phyloP scores from a whole-genome alignment of 2,329 filamentous ascomycete genomes.

The Elsinoe arachidis region DNA sequence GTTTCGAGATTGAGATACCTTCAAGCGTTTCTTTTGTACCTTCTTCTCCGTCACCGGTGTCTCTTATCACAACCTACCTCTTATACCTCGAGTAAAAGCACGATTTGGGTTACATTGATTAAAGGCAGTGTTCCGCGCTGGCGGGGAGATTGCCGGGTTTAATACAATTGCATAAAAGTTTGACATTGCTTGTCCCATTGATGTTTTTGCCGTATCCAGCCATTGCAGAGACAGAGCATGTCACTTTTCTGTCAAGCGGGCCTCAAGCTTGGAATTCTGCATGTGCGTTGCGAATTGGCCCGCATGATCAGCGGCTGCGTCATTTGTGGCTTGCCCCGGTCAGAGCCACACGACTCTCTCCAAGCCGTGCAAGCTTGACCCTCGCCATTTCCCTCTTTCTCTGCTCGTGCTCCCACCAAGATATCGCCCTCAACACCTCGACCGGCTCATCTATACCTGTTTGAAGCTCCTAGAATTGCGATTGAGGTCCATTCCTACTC shows the following conservation, averaged over 20 bases:
- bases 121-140: conserved; percentile 11
- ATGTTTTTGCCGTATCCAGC: not conserved
- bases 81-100: conserved; percentile 16
- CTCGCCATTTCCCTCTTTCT: conserved; percentile 7
- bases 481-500: not conserved
- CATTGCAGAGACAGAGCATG: not conserved
- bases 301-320: conserved; percentile 9
- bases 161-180: conserved; percentile 5
- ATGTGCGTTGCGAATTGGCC: not conserved
- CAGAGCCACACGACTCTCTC: not conserved
- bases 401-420: not conserved
- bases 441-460: not conserved
- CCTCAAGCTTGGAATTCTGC: not conserved
- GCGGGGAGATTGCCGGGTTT: conserved; percentile 7
- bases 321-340: conserved; percentile 7
- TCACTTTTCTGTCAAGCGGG: too few species aligned
- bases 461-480: not conserved
- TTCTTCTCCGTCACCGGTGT: conserved; percentile 10
- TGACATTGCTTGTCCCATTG: not conserved
- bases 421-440: not conserved
- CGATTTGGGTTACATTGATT: conserved; percentile 13
- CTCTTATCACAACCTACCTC: conserved; percentile 8
- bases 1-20: conserved; percentile 25
- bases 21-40: conserved; percentile 20
- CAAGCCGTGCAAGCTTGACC: not conserved